Conservation (phyloP, 2,329 filamentous ascomycete species). For the Fusarium proliferatum region DNA sequence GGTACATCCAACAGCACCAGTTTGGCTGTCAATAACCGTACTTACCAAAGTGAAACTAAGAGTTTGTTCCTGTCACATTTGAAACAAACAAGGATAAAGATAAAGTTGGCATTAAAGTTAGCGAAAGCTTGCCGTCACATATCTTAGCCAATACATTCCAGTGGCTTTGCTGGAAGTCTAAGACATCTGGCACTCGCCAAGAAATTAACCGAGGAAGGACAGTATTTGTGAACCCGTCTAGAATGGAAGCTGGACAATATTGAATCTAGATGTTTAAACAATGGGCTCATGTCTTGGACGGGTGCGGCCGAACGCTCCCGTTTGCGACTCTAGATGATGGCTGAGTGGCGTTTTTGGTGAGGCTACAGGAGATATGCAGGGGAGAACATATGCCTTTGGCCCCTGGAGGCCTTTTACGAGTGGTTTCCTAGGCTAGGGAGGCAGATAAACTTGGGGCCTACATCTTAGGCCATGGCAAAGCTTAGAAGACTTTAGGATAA, state of each 20-base stretch:
- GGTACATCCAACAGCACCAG: not conserved
- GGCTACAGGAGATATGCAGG: not conserved
- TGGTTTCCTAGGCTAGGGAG: not conserved
- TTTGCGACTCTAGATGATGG: not conserved
- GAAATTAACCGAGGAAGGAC: not conserved
- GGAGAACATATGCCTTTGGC: not conserved
- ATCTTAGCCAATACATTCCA: slow-evolving; percentile 20
- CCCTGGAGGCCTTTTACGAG: not conserved
- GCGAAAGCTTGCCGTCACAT: slow-evolving; percentile 15
- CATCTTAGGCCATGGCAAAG: fast-evolving
- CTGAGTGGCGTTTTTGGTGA: slow-evolving; percentile 5
- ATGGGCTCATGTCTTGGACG: not conserved
- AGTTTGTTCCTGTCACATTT: slow-evolving; percentile 10
- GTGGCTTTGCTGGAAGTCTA: not conserved
- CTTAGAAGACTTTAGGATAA: not conserved
- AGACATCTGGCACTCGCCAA: slow-evolving; percentile 9
- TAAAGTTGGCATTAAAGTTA: not conserved
- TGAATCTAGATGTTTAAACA: not conserved
- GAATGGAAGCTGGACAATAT: not conserved
- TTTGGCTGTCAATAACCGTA: not conserved
- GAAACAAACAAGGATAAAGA: not conserved
- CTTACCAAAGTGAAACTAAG: not conserved
- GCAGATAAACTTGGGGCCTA: fast-evolving
- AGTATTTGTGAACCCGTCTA: not conserved
- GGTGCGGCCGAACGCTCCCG: not conserved